Conservation (phyloP, 2,329 filamentous ascomycete genomes). For the Waltergamsia citrina region DNA sequence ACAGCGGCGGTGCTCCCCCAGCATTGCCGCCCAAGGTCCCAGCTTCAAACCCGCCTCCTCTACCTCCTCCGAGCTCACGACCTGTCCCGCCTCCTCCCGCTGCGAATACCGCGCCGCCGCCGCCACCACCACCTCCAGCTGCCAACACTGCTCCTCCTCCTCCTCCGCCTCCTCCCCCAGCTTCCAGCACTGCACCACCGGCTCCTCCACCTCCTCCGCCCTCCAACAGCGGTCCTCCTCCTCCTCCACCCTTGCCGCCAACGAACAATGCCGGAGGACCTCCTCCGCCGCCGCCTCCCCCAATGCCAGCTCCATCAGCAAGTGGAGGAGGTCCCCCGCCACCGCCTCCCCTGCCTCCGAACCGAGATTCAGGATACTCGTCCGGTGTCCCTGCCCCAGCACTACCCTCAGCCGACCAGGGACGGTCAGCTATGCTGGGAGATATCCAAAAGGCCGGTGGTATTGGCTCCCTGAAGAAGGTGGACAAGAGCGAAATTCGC, state of each 20-base stretch:
- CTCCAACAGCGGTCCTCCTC: slow-evolving; percentile 31
- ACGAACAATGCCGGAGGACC: slow-evolving; percentile 7
- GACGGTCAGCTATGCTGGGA: slow-evolving; percentile 54
- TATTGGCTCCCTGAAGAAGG: slow-evolving; percentile 63
- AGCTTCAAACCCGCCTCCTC: slow-evolving; percentile 31
- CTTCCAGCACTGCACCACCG: slow-evolving; percentile 17
- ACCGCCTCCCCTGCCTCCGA: slow-evolving; percentile 39
- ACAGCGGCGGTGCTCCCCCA: slow-evolving; percentile 24
- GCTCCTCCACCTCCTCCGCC: slow-evolving; percentile 23
- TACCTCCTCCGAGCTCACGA: slow-evolving; percentile 41
- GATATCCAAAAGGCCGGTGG: slow-evolving; percentile 64
- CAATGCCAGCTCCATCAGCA: slow-evolving; percentile 31
- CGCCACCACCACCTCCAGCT: slow-evolving; percentile 21
- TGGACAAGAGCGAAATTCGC: slow-evolving; percentile 58
- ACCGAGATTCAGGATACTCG: slow-evolving; percentile 47
- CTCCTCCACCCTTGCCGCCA: slow-evolving; percentile 24
- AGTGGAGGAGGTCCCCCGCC: slow-evolving; percentile 14
- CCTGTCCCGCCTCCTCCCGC: slow-evolving; percentile 44
- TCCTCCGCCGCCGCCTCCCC: slow-evolving; percentile 30
- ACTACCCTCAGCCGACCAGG: slow-evolving; percentile 29
- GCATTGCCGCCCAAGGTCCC: slow-evolving; percentile 40
- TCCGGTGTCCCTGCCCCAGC: slow-evolving; percentile 39
- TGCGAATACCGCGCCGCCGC: slow-evolving; percentile 25
- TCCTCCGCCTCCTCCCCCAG: slow-evolving; percentile 22
- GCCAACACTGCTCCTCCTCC: slow-evolving; percentile 13